Conservation (phyloP, 345 rosid genomes). For the Eucalyptus marginata region DNA sequence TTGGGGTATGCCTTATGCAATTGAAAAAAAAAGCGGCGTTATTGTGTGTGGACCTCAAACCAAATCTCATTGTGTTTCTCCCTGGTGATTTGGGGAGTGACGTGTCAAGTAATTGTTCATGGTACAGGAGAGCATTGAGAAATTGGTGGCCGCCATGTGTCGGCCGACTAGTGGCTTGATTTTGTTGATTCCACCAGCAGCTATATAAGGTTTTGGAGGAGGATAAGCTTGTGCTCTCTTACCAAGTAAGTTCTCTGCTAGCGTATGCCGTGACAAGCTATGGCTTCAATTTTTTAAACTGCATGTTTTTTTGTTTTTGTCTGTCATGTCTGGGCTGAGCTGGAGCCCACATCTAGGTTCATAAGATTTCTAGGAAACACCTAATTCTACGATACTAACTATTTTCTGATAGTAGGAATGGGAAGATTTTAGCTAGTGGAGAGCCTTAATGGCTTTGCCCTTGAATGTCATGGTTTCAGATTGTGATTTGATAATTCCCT, state of each 20-base stretch:
- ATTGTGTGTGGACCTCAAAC: conserved; percentile 5
- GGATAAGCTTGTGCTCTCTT: conserved; percentile 18
- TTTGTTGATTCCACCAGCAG: not conserved
- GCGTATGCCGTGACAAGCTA: not conserved
- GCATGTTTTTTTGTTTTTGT: not conserved
- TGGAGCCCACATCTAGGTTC: not conserved
- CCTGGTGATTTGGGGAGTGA: not conserved
- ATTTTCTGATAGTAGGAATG: not conserved
- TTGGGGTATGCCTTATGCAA: not conserved
- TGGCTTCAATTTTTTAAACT: not conserved
- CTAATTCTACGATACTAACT: not conserved
- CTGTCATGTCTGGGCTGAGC: not conserved
- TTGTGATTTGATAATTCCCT: not conserved
- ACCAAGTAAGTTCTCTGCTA: not conserved
- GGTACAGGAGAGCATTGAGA: not conserved
- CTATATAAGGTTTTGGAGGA: not conserved
- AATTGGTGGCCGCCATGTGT: not conserved
- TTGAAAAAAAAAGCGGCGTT: not conserved
- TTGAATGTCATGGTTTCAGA: not conserved
- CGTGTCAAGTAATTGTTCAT: not conserved
- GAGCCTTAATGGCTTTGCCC: not conserved
- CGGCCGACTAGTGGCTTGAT: conserved; percentile 1
- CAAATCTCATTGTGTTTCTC: not conserved
- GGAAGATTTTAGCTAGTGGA: not conserved
- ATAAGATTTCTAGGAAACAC: not conserved